A percentile compares a stretch with the other conserved stretches of the same genome.
Conservation (phyloP, 2,329 filamentous ascomycete species). For the Penicillium psychrosexuale region DNA sequence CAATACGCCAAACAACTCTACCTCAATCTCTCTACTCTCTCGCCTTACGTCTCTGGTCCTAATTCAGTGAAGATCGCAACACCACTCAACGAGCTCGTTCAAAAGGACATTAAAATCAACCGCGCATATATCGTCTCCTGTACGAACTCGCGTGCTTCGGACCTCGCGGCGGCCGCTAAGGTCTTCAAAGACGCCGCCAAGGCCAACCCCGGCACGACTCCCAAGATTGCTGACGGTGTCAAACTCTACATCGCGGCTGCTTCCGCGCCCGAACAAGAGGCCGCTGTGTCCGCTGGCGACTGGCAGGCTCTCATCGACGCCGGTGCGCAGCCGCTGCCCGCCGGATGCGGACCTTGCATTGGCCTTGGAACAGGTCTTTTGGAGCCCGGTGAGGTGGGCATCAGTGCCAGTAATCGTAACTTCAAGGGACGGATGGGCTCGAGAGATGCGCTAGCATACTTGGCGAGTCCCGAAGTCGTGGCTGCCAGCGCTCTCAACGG, state of each 20-base stretch:
- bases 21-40: conserved; percentile 76
- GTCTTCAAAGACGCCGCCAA: conserved; percentile 77
- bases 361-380: conserved; percentile 77
- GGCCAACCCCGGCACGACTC: conserved; percentile 57
- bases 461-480: conserved; percentile 85
- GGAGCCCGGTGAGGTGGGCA: conserved; percentile 80
- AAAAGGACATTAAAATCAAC: conserved; percentile 67
- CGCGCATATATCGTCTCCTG: conserved; percentile 87
- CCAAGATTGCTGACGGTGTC: conserved; percentile 72
- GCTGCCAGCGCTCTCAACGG: conserved; percentile 75
- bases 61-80: conserved; percentile 85
- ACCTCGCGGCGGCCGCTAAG: conserved; percentile 74
- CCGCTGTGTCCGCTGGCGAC: conserved; percentile 75
- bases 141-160: conserved; percentile 79
- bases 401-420: conserved; percentile 80
- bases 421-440: conserved; percentile 90
- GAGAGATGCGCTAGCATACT: conserved; percentile 75
- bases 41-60: conserved; percentile 80
- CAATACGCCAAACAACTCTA: conserved; percentile 80
- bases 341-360: conserved; percentile 82
- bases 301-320: conserved; percentile 81
- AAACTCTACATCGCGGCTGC: conserved; percentile 89
- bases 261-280: conserved; percentile 70
- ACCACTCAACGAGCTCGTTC: conserved; percentile 64
- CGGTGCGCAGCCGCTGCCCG: conserved; percentile 67